Conservation (phyloP, 1,284 basidiomycete genomes). For the Ustilago tritici region DNA sequence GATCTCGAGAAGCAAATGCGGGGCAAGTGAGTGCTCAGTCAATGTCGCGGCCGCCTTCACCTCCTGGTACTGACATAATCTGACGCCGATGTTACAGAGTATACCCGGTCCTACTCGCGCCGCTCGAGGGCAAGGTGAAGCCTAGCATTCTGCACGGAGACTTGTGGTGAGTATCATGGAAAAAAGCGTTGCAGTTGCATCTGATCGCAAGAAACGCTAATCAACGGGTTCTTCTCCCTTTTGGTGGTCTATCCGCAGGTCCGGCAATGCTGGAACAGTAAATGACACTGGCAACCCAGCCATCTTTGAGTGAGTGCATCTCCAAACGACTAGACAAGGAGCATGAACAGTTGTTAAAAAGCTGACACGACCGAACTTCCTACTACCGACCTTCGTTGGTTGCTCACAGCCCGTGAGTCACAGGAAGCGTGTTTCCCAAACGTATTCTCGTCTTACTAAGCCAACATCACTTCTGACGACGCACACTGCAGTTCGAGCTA, state of each 20-base stretch:
- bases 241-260: conserved; percentile 10
- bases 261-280: conserved; percentile 44
- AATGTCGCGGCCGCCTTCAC: not conserved
- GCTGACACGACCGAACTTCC: not conserved
- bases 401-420: conserved; percentile 24
- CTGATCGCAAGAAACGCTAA: no score
- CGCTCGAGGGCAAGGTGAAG: conserved; percentile 44
- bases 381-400: not conserved
- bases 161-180: conserved; percentile 27
- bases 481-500: conserved; percentile 37
- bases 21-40: conserved; percentile 16
- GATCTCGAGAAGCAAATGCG: conserved; percentile 37
- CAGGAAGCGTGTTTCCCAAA: no score
- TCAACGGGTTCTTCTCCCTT: not conserved
- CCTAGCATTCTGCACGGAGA: conserved; percentile 46
- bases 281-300: conserved; percentile 30
- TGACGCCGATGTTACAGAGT: conserved; percentile 13
- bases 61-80: not conserved
- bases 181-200: not conserved
- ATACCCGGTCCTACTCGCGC: conserved; percentile 33
- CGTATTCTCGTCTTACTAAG: not conserved
- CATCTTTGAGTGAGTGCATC: conserved; percentile 38
- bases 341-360: not conserved
- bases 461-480: not conserved
- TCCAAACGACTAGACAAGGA: no score